These are phyloP conservation scores for Podosphaera xanthii DNA, from an alignment of 2,329 filamentous ascomycete species.

Conservation along the genomic window DNA sequence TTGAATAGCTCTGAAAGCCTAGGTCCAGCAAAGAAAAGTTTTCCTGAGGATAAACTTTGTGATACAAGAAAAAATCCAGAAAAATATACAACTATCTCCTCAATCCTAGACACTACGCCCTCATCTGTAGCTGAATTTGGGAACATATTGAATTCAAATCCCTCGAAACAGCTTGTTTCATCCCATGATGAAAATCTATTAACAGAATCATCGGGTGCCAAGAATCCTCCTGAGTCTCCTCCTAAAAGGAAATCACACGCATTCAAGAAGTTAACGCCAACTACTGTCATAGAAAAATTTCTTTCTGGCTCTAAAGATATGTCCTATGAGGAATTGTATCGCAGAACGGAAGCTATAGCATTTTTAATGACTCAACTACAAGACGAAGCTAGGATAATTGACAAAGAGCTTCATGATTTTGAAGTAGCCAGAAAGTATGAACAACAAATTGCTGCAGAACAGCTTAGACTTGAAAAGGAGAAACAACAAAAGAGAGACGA, in stretches of 20 bases:
- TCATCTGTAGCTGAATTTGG: too few relatives aligned
- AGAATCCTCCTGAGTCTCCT: too few relatives aligned
- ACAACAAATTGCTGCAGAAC: constrained; percentile 4
- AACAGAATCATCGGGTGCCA: too few relatives aligned
- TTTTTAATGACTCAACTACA: constrained; percentile 9
- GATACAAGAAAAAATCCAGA: background rate
- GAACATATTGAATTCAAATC: too few relatives aligned
- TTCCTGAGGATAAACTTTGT: background rate
- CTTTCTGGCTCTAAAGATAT: constrained; percentile 9
- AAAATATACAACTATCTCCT: background rate
- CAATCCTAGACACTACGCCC: background rate
- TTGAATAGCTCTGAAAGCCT: too few relatives aligned
- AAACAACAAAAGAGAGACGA: constrained; percentile 4
- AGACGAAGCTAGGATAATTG: constrained; percentile 11
- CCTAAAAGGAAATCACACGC: background rate
- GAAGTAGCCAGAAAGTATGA: constrained; percentile 8
- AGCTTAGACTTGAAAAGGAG: constrained; percentile 4
- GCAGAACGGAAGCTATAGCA: constrained; percentile 7
- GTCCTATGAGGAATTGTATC: constrained; percentile 11
- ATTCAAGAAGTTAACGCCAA: constrained; percentile 11
- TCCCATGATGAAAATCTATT: too few relatives aligned
- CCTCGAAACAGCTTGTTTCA: too few relatives aligned
- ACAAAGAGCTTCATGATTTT: constrained; percentile 10
- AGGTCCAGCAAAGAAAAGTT: background rate
- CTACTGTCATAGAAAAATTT: constrained; percentile 10